Conservation (phyloP, 345 rosid species). For the Balakata baccata region DNA sequence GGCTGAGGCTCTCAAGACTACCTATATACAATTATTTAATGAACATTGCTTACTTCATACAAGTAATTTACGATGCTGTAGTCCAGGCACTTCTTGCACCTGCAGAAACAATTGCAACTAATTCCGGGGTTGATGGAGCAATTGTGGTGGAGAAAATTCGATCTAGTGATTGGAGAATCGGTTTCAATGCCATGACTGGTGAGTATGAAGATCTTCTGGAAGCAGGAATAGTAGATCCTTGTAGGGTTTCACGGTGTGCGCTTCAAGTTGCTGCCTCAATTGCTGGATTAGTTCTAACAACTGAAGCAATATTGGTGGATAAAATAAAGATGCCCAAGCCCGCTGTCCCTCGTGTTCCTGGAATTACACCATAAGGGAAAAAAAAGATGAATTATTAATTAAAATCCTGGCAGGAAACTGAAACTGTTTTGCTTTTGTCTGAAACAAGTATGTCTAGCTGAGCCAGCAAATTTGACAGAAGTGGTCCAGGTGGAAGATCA, state of each 20-base stretch:
- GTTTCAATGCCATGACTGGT: conserved; percentile 78
- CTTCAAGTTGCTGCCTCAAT: conserved; percentile 79
- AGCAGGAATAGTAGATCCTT: conserved; percentile 70
- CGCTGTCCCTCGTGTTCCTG: conserved; percentile 61
- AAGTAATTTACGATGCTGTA: not conserved
- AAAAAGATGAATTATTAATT: not conserved
- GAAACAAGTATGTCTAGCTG: not conserved
- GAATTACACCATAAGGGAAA: conserved; percentile 47
- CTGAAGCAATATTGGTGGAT: conserved; percentile 81
- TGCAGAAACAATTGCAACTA: conserved; percentile 67
- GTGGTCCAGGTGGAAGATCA: not conserved
- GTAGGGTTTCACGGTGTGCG: conserved; percentile 74
- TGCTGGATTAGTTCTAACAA: conserved; percentile 69
- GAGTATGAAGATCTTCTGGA: conserved; percentile 66
- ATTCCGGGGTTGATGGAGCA: conserved; percentile 75
- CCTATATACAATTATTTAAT: too few relatives aligned
- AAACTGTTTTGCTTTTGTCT: not conserved
- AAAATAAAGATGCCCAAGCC: conserved; percentile 61
- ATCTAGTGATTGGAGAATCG: conserved; percentile 54
- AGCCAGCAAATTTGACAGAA: not conserved
- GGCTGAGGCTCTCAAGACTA: too few relatives aligned
- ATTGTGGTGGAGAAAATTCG: conserved; percentile 68
- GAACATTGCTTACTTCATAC: not conserved
- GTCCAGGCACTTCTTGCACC: conserved; percentile 79
- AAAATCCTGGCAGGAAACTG: not conserved